A percentile compares a stretch with the other conserved stretches of the same genome.
Evolutionary conservation across 495 filamentous ascomycete species (phyloP).

Genomic region (Penicillium lagena): DNA sequence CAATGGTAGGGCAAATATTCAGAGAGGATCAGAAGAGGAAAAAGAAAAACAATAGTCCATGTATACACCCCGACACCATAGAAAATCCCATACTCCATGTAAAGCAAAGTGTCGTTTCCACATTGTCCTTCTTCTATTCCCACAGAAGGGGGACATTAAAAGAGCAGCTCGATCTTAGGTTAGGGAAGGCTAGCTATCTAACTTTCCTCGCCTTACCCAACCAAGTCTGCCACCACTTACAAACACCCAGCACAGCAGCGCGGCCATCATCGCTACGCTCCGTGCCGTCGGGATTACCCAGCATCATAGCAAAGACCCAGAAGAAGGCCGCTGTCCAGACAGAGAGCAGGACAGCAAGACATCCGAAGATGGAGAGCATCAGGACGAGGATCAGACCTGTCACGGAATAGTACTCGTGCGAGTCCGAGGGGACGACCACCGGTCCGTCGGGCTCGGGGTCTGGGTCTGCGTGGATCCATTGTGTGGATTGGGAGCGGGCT

Average conservation of each 20-base stretch:
- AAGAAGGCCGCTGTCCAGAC: conserved; percentile 58
- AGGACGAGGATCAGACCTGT: conserved; percentile 42
- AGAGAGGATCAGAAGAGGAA: not conserved
- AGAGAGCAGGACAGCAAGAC: conserved; percentile 45
- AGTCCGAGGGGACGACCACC: conserved; percentile 1
- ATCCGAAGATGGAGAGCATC: conserved; percentile 47
- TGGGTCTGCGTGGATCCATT: conserved; percentile 25
- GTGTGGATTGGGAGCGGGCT: conserved; percentile 25
- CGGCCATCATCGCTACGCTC: conserved; percentile 57
- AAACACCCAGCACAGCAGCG: conserved; percentile 52
- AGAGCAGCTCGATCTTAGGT: no score
- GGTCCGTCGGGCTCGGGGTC: conserved; percentile 5
- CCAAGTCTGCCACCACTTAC: conserved; percentile 58
- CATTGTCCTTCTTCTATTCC: not conserved
- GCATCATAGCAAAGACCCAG: conserved; percentile 55
- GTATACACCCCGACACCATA: no score
- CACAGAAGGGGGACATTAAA: no score
- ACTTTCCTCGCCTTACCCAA: conserved; percentile 34
- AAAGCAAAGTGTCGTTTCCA: not conserved
- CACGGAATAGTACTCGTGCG: conserved; percentile 23
- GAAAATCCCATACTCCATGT: not conserved
- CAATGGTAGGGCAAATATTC: not conserved
- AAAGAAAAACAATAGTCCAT: not conserved
- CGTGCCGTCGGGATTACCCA: conserved; percentile 59
- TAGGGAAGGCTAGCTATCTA: conserved; percentile 4